Base-by-base conservation (phyloP, 1,284 basidiomycete genomes). In the Moesziomyces sp. region DNA sequence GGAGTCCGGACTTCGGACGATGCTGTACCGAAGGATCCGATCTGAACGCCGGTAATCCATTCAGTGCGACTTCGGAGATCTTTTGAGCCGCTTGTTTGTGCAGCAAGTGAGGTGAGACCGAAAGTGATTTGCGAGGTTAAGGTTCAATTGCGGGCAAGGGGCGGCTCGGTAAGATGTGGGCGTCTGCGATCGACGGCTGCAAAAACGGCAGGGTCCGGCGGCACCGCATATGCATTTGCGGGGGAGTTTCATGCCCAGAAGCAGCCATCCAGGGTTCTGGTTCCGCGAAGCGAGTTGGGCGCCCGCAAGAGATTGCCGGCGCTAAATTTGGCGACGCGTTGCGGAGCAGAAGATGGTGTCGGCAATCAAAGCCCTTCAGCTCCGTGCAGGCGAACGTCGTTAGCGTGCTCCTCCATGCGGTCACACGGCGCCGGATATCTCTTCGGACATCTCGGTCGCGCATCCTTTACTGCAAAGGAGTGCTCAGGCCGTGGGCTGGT, bases 231-330 rank as follows among this genome's bases (percentile, higher is more conserved):
- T 9, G 30, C 30, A 33, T 10, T n/a, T 19, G 18, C 16, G 47
- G 26, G 26, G 24, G n/a, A 14, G 33, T 46, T 54, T 54, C 21
- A 54, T 54, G 52, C 52, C 46, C 35, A 46, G 6, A 13, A 14
- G 19, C 52, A 45, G 52, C 45, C 40, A 23, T 18, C 33, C 44
- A 18, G 40, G 44, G 45, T 33, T 8, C 44, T 10, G 35, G 14
- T 10, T 58, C 50, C 45, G 55, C 46, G 61, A 23, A 21, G 38
- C 38, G 38, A 40, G 16, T 16, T 14, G 16, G 3, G 38, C 38
- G 16, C 14, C 1, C 16, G 38, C 43, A 8, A 5, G 21, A 64
- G 62, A 58, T 64, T 64, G 26, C 62, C 56, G 62, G 62, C 51
- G 52, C 62, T 64, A 64, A 58, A 54, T 33, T 33, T 33, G 30